These are phyloP conservation scores for Fusarium sp. DNA, from an alignment of 2,329 filamentous ascomycete species.

Conservation along the genomic window DNA sequence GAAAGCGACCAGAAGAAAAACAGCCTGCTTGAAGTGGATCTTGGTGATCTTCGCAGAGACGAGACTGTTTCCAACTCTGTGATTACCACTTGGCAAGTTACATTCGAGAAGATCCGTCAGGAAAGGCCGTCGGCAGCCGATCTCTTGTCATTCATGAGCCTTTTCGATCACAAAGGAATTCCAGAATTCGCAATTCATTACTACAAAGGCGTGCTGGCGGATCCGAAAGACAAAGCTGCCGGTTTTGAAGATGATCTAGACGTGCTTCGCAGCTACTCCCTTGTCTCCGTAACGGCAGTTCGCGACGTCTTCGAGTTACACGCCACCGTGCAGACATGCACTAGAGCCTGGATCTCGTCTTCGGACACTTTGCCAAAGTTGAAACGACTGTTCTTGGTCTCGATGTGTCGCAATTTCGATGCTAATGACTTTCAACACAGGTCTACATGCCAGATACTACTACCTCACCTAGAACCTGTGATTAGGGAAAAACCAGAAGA, in stretches of 20 bases:
- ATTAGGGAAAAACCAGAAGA: neutral
- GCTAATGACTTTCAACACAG: neutral
- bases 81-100: constrained; percentile 15
- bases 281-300: neutral
- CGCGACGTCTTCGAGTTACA: constrained; percentile 5
- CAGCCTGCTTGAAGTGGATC: constrained; percentile 41
- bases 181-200: neutral
- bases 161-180: constrained; percentile 22
- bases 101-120: constrained; percentile 9
- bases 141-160: constrained; percentile 23
- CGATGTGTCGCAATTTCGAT: neutral
- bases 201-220: neutral
- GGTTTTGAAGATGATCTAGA: constrained; percentile 21
- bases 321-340: neutral
- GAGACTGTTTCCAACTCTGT: constrained; percentile 18
- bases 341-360: neutral
- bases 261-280: constrained; percentile 14
- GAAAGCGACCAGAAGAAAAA: constrained; percentile 42
- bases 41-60: constrained; percentile 30
- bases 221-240: accelerated
- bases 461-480: constrained; percentile 2
- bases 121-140: constrained; percentile 1
- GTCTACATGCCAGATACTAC: neutral
- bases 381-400: neutral
- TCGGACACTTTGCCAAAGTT: accelerated